These are phyloP conservation scores for Patellaria atrata DNA, from an alignment of 495 filamentous ascomycete genomes.

Conservation along the genomic window DNA sequence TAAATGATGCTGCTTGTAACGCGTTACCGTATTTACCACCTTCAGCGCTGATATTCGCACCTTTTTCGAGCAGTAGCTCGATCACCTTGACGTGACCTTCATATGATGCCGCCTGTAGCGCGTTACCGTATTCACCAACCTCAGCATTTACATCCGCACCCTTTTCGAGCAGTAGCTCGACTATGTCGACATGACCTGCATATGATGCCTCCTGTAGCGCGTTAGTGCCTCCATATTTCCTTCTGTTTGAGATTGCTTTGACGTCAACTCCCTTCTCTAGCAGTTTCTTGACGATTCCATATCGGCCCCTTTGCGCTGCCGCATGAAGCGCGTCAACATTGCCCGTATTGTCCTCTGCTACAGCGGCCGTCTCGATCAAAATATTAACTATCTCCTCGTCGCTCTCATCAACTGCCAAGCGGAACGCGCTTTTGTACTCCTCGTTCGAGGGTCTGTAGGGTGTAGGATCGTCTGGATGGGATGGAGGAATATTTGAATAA, in stretches of 20 bases:
- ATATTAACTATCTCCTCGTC: too few species aligned
- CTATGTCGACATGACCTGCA: not conserved
- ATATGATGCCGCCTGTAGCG: not conserved
- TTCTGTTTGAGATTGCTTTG: too few species aligned
- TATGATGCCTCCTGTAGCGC: constrained; percentile 1
- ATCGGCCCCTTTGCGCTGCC: constrained; percentile 1
- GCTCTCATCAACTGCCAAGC: too few species aligned
- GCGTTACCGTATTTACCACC: constrained; percentile 4
- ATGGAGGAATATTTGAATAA: too few species aligned
- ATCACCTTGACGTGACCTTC: not conserved
- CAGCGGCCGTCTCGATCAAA: too few species aligned
- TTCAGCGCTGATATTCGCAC: constrained; percentile 2
- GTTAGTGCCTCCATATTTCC: too few species aligned
- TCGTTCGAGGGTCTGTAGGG: too few species aligned
- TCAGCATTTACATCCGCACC: not conserved
- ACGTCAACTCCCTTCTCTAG: not conserved
- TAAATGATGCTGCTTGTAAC: constrained; percentile 1
- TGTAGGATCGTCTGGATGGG: too few species aligned
- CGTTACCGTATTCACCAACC: not conserved
- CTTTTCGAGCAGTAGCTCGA: not conserved
- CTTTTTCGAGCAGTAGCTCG: constrained; percentile 1
- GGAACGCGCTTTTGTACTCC: too few species aligned
- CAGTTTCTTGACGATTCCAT: constrained; percentile 1
- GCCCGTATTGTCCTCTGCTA: too few species aligned
- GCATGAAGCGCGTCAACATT: too few species aligned